Base-by-base conservation (phyloP, 345 rosid genomes). In the Acer campestre region DNA sequence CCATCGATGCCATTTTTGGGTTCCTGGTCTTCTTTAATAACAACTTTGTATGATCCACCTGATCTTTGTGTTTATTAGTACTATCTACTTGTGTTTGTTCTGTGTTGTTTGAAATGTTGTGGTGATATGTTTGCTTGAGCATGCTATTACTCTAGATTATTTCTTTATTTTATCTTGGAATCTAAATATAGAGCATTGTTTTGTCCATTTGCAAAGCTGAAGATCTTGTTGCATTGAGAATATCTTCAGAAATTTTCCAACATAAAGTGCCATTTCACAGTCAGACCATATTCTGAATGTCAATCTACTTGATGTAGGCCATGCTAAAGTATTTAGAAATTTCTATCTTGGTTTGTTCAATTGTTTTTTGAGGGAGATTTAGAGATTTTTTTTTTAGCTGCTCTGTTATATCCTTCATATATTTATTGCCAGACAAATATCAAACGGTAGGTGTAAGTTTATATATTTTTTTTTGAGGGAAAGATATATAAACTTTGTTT, bases 41-140 rank as follows among this genome's bases (percentile, higher is more conserved):
- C 55, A 23, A 53, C 25, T 70, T 20, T 7, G 13, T 55, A 16
- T 31, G 48, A 31, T 71, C 16, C 64, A 71, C 31, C 4, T 18
- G 49, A 18, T 71, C n/a, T n/a, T 51, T 53, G n/a, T 58, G 49
- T 71, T 14, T 55, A 73, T 73, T 73, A 25, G 55, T 44, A 16
- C 56, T 8, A 17, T 61, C 76, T 44, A 25, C 38, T 10, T 22
- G 48, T 22, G 51, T 65, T 48, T 51, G n/a, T 67, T 31, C 51
- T 23, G n/a, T 64, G 14, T 75, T 35, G 7, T 62, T 62, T 46
- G 77, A 74, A 44, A 25, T 62, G 59, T 74, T 62, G 44, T 49
- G 44, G 17, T 17, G 68, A 10, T 63, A 23, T 16, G 68, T 2
- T 48, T 74, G 40, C 68, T 75, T 65, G 38, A 3, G 48, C 51